A percentile compares a stretch with the other conserved stretches of the same genome.
Conservation (phyloP, 257 asterid species). For the Solanum neorickii region DNA sequence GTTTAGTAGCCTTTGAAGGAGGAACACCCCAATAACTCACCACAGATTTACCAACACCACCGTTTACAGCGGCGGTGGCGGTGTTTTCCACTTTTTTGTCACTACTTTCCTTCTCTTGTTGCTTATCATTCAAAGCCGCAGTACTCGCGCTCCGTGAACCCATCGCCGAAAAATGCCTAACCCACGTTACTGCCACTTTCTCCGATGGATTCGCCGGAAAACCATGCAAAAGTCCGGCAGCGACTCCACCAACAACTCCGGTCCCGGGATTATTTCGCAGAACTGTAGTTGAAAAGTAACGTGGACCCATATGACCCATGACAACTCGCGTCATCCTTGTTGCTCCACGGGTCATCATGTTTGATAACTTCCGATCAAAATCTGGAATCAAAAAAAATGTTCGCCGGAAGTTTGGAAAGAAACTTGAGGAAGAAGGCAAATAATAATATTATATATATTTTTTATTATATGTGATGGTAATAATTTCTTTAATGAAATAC, state of each 20-base stretch:
- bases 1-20: slow-evolving; percentile 32
- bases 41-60: slow-evolving; percentile 9
- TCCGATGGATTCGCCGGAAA: slow-evolving; percentile 7
- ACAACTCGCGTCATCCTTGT: slow-evolving; percentile 23
- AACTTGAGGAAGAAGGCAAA: background rate
- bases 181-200: slow-evolving; percentile 10
- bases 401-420: slow-evolving; percentile 21
- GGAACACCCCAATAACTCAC: slow-evolving; percentile 72
- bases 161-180: slow-evolving; percentile 6
- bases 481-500: background rate
- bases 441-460: background rate
- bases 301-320: slow-evolving; percentile 19
- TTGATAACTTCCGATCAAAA: background rate
- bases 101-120: slow-evolving; percentile 4
- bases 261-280: background rate
- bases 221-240: background rate
- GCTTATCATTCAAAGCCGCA: slow-evolving; percentile 36
- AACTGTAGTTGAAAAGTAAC: slow-evolving; percentile 32
- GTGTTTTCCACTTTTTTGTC: slow-evolving; percentile 10
- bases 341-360: slow-evolving; percentile 50
- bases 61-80: background rate
- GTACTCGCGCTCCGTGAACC: slow-evolving; percentile 39
- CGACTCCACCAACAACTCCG: background rate
- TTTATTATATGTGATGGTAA: background rate
- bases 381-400: background rate